Conservation (phyloP, 805 yeast genomes). For the Metschnikowia aberdeeniae region DNA sequence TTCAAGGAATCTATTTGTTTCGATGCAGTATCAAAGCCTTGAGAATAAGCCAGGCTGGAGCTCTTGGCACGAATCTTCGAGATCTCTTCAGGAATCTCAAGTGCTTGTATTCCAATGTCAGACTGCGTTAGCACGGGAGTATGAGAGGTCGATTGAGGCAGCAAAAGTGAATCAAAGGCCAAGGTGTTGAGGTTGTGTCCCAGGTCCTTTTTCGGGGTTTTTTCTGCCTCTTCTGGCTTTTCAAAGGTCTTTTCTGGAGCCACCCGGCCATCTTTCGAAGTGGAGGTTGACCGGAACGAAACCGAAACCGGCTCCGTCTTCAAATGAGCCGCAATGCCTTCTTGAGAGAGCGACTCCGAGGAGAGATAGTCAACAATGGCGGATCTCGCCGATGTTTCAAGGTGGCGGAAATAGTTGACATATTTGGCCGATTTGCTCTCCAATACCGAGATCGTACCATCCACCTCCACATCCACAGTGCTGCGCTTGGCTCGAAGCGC, state of each 20-base stretch:
- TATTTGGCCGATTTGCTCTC: slow-evolving; percentile 47
- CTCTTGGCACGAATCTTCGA: background rate
- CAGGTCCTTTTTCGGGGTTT: too few species aligned
- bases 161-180: too few species aligned
- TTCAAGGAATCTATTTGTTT: slow-evolving; percentile 25
- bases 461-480: slow-evolving; percentile 35
- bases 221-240: too few species aligned
- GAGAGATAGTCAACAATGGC: slow-evolving; percentile 28
- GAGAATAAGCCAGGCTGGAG: slow-evolving; percentile 27
- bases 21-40: slow-evolving; percentile 34
- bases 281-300: slow-evolving; percentile 1
- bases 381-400: slow-evolving; percentile 36
- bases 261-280: background rate
- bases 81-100: slow-evolving; percentile 1
- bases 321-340: slow-evolving; percentile 5
- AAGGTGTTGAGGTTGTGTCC: too few species aligned
- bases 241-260: too few species aligned
- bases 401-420: slow-evolving; percentile 35
- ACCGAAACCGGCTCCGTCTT: slow-evolving; percentile 10
- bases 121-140: background rate
- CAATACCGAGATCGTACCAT: slow-evolving; percentile 45
- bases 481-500: slow-evolving; percentile 32
- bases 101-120: slow-evolving; percentile 1
- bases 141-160: too few species aligned
- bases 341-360: slow-evolving; percentile 1